Conservation (phyloP, 352 stramenopile genomes). For the Blastocystis sp. region DNA sequence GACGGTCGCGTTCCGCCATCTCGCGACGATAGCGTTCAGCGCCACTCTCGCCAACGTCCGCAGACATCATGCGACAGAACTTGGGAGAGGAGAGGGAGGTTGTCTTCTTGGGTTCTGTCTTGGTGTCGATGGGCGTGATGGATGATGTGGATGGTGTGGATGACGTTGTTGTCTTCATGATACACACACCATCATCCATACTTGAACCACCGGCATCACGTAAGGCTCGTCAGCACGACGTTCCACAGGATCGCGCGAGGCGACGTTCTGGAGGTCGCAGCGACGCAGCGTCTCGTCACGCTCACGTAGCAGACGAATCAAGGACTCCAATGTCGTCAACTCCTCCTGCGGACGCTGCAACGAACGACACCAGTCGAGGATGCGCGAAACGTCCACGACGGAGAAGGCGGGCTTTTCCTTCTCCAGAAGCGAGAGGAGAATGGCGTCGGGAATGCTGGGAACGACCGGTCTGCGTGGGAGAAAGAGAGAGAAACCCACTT, state of each 20-base stretch:
- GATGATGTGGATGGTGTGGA: background rate
- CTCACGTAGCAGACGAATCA: background rate
- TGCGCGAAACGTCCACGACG: background rate
- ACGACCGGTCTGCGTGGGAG: background rate
- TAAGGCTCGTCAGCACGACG: background rate
- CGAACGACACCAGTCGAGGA: background rate
- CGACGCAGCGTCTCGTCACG: background rate
- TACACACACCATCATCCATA: background rate
- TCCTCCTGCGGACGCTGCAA: background rate
- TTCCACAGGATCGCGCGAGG: background rate
- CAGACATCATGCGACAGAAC: background rate
- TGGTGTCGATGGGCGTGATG: background rate
- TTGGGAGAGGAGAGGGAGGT: background rate
- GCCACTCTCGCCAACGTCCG: background rate
- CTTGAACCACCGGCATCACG: background rate
- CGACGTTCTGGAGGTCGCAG: background rate
- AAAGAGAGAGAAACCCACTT: background rate
- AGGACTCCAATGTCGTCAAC: background rate
- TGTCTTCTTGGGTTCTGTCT: background rate
- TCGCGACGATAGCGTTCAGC: background rate
- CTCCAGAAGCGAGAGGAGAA: background rate
- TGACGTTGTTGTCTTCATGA: background rate
- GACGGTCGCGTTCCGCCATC: background rate
- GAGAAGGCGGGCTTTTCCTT: slow-evolving; percentile 3
- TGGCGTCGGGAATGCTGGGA: background rate